A percentile compares a stretch with the other conserved stretches of the same genome.
These are phyloP conservation scores for Fraxinus albicans DNA, from an alignment of 305 asterid species.

Conservation along the genomic window DNA sequence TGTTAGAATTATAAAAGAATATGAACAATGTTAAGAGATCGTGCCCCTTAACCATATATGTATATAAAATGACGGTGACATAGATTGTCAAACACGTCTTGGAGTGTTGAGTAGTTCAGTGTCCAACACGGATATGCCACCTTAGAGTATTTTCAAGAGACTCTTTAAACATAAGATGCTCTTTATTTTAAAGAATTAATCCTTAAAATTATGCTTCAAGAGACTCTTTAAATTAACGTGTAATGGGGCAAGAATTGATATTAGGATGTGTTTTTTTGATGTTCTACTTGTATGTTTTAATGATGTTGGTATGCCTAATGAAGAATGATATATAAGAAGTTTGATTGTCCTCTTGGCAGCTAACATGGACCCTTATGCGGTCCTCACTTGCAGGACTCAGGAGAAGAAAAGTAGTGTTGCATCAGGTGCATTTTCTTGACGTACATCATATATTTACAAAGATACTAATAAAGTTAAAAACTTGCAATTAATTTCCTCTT, in stretches of 20 bases:
- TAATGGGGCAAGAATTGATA: not conserved
- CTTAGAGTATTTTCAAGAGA: not conserved
- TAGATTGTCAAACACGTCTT: not conserved
- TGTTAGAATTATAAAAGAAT: not conserved
- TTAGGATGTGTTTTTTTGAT: not conserved
- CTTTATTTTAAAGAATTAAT: no score
- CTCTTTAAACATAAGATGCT: no score
- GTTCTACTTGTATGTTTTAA: not conserved
- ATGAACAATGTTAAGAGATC: not conserved
- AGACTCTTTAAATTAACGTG: not conserved
- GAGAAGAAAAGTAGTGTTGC: slow-evolving; percentile 73
- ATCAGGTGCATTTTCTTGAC: slow-evolving; percentile 40
- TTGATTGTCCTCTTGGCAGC: slow-evolving; percentile 40
- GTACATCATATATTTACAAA: not conserved
- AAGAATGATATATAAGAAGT: not conserved
- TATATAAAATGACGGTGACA: not conserved
- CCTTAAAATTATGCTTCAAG: no score
- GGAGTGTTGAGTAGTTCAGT: not conserved
- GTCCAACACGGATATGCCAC: not conserved
- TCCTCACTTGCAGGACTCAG: slow-evolving; percentile 60
- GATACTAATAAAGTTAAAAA: not conserved
- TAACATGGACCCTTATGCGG: slow-evolving; percentile 58
- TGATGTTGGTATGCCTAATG: not conserved
- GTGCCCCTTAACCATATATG: not conserved
- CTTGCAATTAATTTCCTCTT: not conserved